These are phyloP conservation scores for Acanthochlamys bracteata DNA, from an alignment of 106 monocot species.

Conservation along the genomic window DNA sequence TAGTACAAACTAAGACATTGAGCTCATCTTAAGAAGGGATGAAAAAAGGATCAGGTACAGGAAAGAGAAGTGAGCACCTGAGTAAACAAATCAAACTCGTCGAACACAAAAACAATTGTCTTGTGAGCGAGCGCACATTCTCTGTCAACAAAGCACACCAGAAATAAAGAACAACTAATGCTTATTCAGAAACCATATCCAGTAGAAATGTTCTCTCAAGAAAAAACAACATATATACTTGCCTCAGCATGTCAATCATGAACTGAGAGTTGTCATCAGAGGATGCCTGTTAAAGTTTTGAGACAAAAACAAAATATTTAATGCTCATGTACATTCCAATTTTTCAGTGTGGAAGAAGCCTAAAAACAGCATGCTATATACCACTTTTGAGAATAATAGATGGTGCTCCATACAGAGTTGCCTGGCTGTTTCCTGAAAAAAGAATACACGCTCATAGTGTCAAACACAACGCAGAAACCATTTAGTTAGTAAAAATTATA, in stretches of 20 bases:
- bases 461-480: too few relatives aligned
- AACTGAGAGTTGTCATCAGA: conserved; percentile 93
- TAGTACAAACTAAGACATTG: too few relatives aligned
- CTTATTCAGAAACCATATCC: background rate
- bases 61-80: conserved; percentile 31
- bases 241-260: conserved; percentile 82
- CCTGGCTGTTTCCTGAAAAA: conserved; percentile 86
- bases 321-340: too few relatives aligned
- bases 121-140: conserved; percentile 94
- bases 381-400: conserved; percentile 85
- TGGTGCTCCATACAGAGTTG: conserved; percentile 84
- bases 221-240: conserved; percentile 8
- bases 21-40: too few relatives aligned
- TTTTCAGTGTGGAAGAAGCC: conserved; percentile 2
- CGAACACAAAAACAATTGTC: conserved; percentile 62
- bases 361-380: conserved; percentile 10
- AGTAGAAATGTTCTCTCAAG: background rate
- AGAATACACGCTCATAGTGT: background rate
- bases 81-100: conserved; percentile 91
- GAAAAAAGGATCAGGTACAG: too few relatives aligned
- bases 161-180: background rate
- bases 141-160: conserved; percentile 21
- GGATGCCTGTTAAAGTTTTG: too few relatives aligned
- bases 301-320: too few relatives aligned
- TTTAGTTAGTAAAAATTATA: too few relatives aligned